A percentile compares a stretch with the other conserved stretches of the same genome.
Evolutionary conservation across 208 protist genomes (phyloP).

Genomic region (Trypanosoma conorhini): DNA sequence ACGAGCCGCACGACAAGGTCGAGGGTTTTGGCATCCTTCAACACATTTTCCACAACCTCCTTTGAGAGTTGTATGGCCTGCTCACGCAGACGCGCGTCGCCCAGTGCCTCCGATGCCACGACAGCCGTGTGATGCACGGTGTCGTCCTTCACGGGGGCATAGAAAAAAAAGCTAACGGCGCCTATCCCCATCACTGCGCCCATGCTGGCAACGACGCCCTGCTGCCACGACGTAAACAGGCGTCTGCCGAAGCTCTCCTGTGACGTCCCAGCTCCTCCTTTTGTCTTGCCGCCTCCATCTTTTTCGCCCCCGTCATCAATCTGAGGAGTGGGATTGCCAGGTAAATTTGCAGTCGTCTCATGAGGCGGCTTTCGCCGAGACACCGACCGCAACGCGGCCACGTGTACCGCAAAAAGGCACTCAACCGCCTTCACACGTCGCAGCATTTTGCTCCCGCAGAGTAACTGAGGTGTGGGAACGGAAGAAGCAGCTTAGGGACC

Average conservation of each 20-base stretch:
- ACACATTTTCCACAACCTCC: constrained; percentile 73
- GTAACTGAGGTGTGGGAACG: too few species aligned
- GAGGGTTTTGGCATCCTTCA: constrained; percentile 70
- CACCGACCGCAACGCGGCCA: not conserved
- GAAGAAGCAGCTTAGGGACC: too few species aligned
- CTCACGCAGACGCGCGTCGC: constrained; percentile 57
- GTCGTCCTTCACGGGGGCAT: constrained; percentile 84
- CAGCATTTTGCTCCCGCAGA: not conserved
- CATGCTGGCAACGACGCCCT: constrained; percentile 84
- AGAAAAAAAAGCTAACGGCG: constrained; percentile 76
- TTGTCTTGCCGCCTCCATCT: not conserved
- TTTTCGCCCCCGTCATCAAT: not conserved
- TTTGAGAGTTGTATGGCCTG: constrained; percentile 81
- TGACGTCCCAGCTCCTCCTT: not conserved
- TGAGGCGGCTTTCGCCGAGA: not conserved
- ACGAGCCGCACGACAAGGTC: constrained; percentile 67
- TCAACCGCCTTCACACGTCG: not conserved
- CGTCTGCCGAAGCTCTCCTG: constrained; percentile 28
- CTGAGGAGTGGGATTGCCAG: not conserved
- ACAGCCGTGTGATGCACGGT: constrained; percentile 90
- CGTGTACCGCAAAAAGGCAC: not conserved
- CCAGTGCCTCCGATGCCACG: constrained; percentile 83
- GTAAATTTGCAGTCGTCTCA: not conserved
- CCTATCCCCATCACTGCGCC: constrained; percentile 87
- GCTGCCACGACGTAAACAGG: constrained; percentile 84